Conservation (phyloP, 2,329 filamentous ascomycete species). For the Calonectria fujianensis region DNA sequence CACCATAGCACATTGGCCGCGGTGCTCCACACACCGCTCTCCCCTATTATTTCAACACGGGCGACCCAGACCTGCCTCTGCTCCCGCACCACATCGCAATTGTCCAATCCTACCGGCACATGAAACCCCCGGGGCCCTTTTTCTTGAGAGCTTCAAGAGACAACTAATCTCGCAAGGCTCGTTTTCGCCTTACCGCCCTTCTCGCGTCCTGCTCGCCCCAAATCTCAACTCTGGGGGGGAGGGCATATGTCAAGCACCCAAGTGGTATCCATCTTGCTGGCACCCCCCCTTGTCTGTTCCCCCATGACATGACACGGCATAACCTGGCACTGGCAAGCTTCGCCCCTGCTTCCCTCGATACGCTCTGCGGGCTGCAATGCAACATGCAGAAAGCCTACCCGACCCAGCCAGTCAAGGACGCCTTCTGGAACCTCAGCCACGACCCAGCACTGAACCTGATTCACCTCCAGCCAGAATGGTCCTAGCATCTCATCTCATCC, state of each 20-base stretch:
- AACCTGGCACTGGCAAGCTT: conserved; percentile 21
- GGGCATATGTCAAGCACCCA: not conserved
- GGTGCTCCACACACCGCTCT: not conserved
- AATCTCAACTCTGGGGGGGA: not conserved
- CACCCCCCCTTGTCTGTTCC: not conserved
- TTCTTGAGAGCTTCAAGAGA: not conserved
- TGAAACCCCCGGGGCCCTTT: not conserved
- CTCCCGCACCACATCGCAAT: not conserved
- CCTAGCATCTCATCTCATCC: conserved; percentile 27
- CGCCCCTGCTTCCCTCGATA: conserved; percentile 25
- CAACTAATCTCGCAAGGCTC: not conserved
- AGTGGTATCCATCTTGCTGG: not conserved
- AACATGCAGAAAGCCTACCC: conserved; percentile 17
- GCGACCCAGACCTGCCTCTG: not conserved
- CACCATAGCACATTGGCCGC: conserved; percentile 32
- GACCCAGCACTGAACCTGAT: conserved; percentile 19
- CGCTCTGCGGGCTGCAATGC: conserved; percentile 22
- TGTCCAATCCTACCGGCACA: conserved; percentile 2
- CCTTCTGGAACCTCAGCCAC: conserved; percentile 27
- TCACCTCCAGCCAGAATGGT: not conserved
- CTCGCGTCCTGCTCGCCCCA: not conserved
- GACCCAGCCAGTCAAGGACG: conserved; percentile 23
- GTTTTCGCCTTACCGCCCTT: conserved; percentile 8
- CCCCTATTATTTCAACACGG: conserved; percentile 11
- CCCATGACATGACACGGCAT: conserved; percentile 36